Conservation (phyloP, 2,329 filamentous ascomycete species). For the Phyllosticta ampelicida region DNA sequence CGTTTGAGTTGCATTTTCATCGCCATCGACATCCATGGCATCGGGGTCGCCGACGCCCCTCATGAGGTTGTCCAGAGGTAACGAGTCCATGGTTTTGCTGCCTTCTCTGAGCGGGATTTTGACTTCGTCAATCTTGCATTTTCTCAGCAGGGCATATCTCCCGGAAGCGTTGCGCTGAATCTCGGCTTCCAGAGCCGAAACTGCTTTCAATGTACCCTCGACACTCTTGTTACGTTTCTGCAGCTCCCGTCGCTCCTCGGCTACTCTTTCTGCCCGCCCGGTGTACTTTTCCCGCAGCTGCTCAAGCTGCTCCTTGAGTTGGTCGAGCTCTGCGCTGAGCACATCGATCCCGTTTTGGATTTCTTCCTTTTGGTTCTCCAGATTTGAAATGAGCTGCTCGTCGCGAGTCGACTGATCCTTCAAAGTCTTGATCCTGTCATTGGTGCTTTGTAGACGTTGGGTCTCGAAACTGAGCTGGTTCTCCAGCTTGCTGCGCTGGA, state of each 20-base stretch:
- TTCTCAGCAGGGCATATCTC: conserved; percentile 73
- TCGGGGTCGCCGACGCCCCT: conserved; percentile 55
- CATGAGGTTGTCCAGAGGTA: conserved; percentile 78
- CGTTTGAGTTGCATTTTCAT: conserved; percentile 41
- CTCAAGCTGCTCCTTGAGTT: conserved; percentile 61
- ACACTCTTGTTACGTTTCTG: conserved; percentile 78
- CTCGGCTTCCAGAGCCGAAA: conserved; percentile 70
- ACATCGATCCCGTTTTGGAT: conserved; percentile 64
- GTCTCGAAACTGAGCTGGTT: conserved; percentile 55
- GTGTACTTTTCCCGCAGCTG: conserved; percentile 56
- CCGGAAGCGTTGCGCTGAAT: conserved; percentile 75
- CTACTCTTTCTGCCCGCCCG: conserved; percentile 62
- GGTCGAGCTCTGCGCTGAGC: conserved; percentile 65
- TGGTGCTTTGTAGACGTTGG: conserved; percentile 59
- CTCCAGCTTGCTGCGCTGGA: conserved; percentile 56
- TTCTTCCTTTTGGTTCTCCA: conserved; percentile 60
- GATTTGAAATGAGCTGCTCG: conserved; percentile 54
- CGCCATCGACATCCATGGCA: conserved; percentile 84
- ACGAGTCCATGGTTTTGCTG: conserved; percentile 61
- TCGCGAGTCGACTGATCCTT: conserved; percentile 57
- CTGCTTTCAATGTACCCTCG: conserved; percentile 61
- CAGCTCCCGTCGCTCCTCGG: conserved; percentile 67
- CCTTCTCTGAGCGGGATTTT: conserved; percentile 66
- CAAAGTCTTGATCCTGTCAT: conserved; percentile 57
- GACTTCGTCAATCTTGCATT: conserved; percentile 90